A percentile compares a stretch with the other conserved stretches of the same genome.
Evolutionary conservation across 495 filamentous ascomycete species (phyloP).

Genomic region (Aspergillus heteromorphus): DNA sequence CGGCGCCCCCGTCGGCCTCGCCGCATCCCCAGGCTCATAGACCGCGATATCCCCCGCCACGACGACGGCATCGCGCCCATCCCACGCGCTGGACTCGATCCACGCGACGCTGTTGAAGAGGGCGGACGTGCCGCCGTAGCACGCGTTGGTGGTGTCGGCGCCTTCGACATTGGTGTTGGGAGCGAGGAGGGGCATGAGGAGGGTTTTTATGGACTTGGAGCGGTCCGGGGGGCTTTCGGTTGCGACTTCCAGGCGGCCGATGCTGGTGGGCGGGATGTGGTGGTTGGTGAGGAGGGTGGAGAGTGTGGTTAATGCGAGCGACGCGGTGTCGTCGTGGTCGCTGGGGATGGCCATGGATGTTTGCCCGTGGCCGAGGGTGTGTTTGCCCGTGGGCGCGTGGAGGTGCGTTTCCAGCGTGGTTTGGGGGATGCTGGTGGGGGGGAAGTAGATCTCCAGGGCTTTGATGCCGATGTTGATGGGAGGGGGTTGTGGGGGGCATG

Average conservation of each 20-base stretch:
- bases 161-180: constrained; percentile 91
- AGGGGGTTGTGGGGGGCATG: constrained; percentile 43
- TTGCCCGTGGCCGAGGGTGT: constrained; percentile 98
- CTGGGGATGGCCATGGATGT: constrained; percentile 99
- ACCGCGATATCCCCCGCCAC: constrained; percentile 96
- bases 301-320: constrained; percentile 67
- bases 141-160: constrained; percentile 93
- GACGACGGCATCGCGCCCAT: constrained; percentile 89
- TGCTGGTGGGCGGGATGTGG: constrained; percentile 80
- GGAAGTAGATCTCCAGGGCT: constrained; percentile 99
- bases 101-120: constrained; percentile 96
- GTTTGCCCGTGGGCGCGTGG: constrained; percentile 88
- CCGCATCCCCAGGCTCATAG: constrained; percentile 84
- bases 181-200: constrained; percentile 94
- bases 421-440: constrained; percentile 67
- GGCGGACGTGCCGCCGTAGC: constrained; percentile 97
- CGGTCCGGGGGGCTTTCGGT: constrained; percentile 98
- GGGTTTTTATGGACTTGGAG: constrained; percentile 98
- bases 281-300: constrained; percentile 89
- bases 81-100: constrained; percentile 97
- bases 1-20: constrained; percentile 92
- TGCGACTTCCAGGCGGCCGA: constrained; percentile 93
- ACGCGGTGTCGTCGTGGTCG: constrained; percentile 84
- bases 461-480: constrained; percentile 98
- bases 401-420: constrained; percentile 94